Base-by-base conservation (phyloP, 2,329 filamentous ascomycete species). In the Incumbomyces delicatus region DNA sequence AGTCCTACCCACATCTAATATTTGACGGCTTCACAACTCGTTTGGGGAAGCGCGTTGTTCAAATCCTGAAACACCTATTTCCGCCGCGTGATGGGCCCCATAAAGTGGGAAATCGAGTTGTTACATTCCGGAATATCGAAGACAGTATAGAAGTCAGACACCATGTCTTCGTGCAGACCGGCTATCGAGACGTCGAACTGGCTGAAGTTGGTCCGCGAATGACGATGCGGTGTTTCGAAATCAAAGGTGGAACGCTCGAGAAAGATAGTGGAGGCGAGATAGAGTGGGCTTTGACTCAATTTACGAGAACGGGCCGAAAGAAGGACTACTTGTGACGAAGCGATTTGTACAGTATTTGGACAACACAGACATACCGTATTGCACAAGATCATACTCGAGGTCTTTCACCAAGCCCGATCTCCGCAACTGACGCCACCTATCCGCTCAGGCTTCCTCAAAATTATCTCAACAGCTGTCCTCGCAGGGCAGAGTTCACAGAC, bases 161-260 rank as follows among this genome's bases (percentile, higher is more conserved):
- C 63, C 84, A 88, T 63, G 89, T 98, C 2, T 98, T 95, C 61
- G 90, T 98, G 14, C 83, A 86, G 63, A 96, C 92, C 0, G 84
- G 86, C 1, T 92, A 90, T 61, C 82, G 94, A 61, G 86, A 83
- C 49, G 87, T 96, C 2, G 88, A 94, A 65, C 68, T 95, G 57
- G 83, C 85, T 12, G 88, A 95, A 64, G 87, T 94, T 42, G 88
- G 90, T 0, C 92, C 92, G 1, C 76, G 92, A 48, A 95, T 96
- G 87, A 95, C 88, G n/a, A 92, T 96, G 87, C 76, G 87, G 56
- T 72, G 88, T 44, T 98, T 96, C 61, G 87, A 96, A 69, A 95
- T 98, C 51, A 77, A 89, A 39, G 83, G 83, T 44, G 90, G 92
- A 13, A 94, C 90, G 3, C 71, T 95, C 50, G 92, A 96, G 62